These are phyloP conservation scores for Waltergamsia citrina DNA, from an alignment of 2,329 filamentous ascomycete genomes.

Conservation along the genomic window DNA sequence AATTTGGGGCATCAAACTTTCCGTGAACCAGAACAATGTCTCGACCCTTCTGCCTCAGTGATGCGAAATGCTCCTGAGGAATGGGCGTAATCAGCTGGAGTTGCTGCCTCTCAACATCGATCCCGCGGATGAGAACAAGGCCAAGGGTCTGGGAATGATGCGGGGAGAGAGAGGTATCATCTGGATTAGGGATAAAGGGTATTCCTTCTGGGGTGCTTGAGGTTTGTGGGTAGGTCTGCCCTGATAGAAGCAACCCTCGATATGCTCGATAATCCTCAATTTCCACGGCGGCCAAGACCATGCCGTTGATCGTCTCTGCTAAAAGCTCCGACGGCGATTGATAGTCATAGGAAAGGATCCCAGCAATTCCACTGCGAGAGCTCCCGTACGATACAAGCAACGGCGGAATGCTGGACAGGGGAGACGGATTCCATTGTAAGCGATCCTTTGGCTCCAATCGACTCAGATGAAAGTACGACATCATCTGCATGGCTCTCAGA, in stretches of 20 bases:
- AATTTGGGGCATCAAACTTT: constrained; percentile 57
- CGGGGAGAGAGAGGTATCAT: no score
- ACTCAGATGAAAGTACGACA: constrained; percentile 63
- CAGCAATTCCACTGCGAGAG: constrained; percentile 43
- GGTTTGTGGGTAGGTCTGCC: constrained; percentile 6
- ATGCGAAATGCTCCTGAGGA: constrained; percentile 24
- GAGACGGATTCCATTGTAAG: constrained; percentile 38
- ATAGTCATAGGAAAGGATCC: constrained; percentile 59
- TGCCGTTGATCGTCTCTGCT: constrained; percentile 58
- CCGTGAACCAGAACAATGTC: constrained; percentile 57
- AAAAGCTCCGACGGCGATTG: constrained; percentile 49
- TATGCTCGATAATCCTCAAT: constrained; percentile 46
- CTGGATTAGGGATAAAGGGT: constrained; percentile 50
- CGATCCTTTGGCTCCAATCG: background rate
- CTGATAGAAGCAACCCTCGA: constrained; percentile 14
- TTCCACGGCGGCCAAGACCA: constrained; percentile 57
- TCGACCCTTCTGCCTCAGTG: constrained; percentile 28
- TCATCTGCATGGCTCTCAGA: constrained; percentile 64
- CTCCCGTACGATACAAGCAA: constrained; percentile 53
- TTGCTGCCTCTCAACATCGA: constrained; percentile 42
- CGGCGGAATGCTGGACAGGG: constrained; percentile 48
- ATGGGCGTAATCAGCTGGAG: constrained; percentile 61
- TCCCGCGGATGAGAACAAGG: constrained; percentile 59
- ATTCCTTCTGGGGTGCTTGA: constrained; percentile 36
- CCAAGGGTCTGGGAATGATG: constrained; percentile 53